phyloP scores from a whole-genome alignment of 352 stramenopile species.

The Hyaloperonospora arabidopsidis region DNA sequence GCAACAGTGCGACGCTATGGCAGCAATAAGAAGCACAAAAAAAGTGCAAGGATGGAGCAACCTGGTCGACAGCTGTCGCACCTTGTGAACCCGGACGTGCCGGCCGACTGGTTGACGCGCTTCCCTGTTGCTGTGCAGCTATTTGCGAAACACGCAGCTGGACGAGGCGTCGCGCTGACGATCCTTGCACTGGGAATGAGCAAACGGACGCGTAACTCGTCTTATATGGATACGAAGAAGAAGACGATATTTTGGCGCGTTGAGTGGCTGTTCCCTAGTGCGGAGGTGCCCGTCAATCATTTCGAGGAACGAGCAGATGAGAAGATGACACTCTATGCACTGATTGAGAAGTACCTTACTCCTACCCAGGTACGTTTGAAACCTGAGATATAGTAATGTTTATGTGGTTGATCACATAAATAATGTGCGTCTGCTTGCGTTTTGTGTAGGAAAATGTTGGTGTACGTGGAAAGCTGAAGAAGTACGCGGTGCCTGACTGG shows the following conservation, averaged over 20 bases:
- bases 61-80: not conserved
- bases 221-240: constrained; percentile 61
- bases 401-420: not conserved
- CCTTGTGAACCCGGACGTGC: constrained; percentile 51
- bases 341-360: constrained; percentile 58
- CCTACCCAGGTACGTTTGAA: constrained; percentile 38
- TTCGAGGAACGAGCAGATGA: constrained; percentile 50
- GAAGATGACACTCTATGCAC: constrained; percentile 38
- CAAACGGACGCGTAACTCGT: constrained; percentile 68
- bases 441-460: constrained; percentile 55
- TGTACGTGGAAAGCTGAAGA: constrained; percentile 61
- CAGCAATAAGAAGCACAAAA: constrained; percentile 35
- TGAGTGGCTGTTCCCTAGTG: constrained; percentile 65
- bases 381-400: not conserved
- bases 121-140: constrained; percentile 66
- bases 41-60: constrained; percentile 10
- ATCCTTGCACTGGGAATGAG: constrained; percentile 76
- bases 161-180: constrained; percentile 59
- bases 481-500: constrained; percentile 52
- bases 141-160: constrained; percentile 57
- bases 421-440: not conserved
- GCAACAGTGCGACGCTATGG: constrained; percentile 25
- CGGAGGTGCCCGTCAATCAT: constrained; percentile 39
- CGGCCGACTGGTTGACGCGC: constrained; percentile 58
- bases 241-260: constrained; percentile 63